Conservation (phyloP, 345 rosid genomes). For the Eucalyptus coolabah region DNA sequence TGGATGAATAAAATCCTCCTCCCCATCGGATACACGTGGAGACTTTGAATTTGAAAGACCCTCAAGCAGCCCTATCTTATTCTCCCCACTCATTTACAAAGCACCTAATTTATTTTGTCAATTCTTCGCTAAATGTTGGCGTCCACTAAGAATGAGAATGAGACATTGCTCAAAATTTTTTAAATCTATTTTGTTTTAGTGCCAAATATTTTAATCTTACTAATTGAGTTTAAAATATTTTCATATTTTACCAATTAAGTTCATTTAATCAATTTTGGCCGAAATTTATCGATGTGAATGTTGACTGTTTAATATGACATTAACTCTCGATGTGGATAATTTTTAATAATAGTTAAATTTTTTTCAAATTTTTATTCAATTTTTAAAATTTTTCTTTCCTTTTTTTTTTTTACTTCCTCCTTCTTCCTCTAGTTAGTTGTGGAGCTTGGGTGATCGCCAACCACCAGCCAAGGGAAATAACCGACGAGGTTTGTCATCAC, state of each 20-base stretch:
- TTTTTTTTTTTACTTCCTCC: no score
- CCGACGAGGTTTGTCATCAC: fast-evolving
- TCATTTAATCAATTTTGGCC: fast-evolving
- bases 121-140: not conserved
- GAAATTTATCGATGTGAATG: no score
- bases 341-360: no score
- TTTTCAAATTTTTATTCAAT: no score
- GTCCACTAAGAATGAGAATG: not conserved
- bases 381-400: fast-evolving
- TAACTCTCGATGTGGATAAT: fast-evolving
- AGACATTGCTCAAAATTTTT: no score
- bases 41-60: not conserved
- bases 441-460: fast-evolving
- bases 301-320: fast-evolving
- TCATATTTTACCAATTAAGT: fast-evolving
- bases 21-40: not conserved
- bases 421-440: no score
- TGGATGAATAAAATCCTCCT: not conserved
- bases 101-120: not conserved
- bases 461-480: no score
- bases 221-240: no score
- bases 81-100: not conserved
- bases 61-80: not conserved
- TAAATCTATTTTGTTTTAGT: no score
- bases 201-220: no score